Percentiles rank a stretch among this genome's conserved stretches.
Evolutionary conservation across 768 basidiomycete species (phyloP).

Genomic region (Phylloporus rhodoxanthus): DNA sequence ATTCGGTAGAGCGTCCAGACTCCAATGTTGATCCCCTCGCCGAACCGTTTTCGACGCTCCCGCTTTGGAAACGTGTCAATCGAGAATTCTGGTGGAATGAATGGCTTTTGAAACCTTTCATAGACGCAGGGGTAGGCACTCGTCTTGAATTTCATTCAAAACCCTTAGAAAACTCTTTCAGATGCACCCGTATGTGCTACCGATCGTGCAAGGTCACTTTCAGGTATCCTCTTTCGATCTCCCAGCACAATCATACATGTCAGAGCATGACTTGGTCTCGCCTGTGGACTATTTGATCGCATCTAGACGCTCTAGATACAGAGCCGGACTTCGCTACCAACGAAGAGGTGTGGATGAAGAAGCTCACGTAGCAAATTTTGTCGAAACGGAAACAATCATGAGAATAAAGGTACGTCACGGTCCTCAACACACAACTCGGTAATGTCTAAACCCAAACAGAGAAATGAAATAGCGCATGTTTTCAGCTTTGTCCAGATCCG

Average conservation of each 20-base stretch:
- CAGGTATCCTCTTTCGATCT: conserved; percentile 68
- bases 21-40: conserved; percentile 47
- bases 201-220: conserved; percentile 91
- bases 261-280: conserved; percentile 35
- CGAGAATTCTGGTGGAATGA: conserved; percentile 97
- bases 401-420: conserved; percentile 57
- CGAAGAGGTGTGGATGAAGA: conserved; percentile 91
- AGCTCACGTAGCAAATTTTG: conserved; percentile 92
- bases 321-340: conserved; percentile 92
- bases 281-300: conserved; percentile 74
- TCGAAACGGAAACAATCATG: conserved; percentile 90
- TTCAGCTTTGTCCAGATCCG: conserved; percentile 89
- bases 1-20: conserved; percentile 18
- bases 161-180: conserved; percentile 22
- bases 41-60: conserved; percentile 73
- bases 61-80: conserved; percentile 89
- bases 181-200: conserved; percentile 81
- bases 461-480: conserved; percentile 67
- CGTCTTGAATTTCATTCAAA: background rate
- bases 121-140: conserved; percentile 73
- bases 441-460: conserved; percentile 36
- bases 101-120: conserved; percentile 74
- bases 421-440: background rate
- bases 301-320: conserved; percentile 80
- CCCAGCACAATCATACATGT: conserved; percentile 35